Evolutionary conservation across 1,139 yeast species (phyloP).

Genomic region (Pichia sp.): DNA sequence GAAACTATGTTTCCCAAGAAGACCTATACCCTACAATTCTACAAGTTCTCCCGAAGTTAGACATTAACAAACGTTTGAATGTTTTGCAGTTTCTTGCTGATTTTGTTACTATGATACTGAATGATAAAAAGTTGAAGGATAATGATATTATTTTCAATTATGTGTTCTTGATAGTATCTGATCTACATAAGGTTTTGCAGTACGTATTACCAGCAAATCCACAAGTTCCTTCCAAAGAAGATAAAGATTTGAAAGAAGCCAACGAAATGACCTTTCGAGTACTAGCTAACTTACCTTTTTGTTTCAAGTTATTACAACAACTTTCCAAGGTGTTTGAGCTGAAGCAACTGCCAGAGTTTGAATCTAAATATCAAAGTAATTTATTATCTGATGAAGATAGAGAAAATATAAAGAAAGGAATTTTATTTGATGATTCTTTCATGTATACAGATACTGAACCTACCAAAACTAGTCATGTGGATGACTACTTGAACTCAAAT

Average conservation of each 20-base stretch:
- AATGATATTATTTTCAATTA: conserved; percentile 28
- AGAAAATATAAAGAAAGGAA: conserved; percentile 30
- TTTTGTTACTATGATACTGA: conserved; percentile 33
- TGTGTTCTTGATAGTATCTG: conserved; percentile 35
- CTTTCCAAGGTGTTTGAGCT: conserved; percentile 21
- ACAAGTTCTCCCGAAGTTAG: conserved; percentile 53
- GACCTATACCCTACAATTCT: conserved; percentile 65
- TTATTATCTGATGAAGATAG: conserved; percentile 34
- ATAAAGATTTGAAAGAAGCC: not conserved
- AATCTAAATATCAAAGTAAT: conserved; percentile 28
- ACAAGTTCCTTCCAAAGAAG: conserved; percentile 3
- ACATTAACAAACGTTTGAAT: conserved; percentile 57
- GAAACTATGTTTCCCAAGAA: conserved; percentile 56
- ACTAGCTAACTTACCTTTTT: conserved; percentile 43
- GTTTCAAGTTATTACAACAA: conserved; percentile 29
- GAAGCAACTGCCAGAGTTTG: conserved; percentile 18
- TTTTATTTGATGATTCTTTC: conserved; percentile 29
- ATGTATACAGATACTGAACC: conserved; percentile 7
- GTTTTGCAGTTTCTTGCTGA: conserved; percentile 64
- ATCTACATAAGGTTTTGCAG: conserved; percentile 42
- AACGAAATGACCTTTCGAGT: conserved; percentile 11
- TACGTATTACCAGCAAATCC: conserved; percentile 44
- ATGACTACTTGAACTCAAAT: conserved; percentile 13
- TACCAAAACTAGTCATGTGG: conserved; percentile 16
- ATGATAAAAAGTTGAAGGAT: conserved; percentile 9